Evolutionary conservation across 2,329 filamentous ascomycete species (phyloP), one percentile per base, ranked within the genome.

Genomic region (Hirsutella minnesotensis): DNA sequence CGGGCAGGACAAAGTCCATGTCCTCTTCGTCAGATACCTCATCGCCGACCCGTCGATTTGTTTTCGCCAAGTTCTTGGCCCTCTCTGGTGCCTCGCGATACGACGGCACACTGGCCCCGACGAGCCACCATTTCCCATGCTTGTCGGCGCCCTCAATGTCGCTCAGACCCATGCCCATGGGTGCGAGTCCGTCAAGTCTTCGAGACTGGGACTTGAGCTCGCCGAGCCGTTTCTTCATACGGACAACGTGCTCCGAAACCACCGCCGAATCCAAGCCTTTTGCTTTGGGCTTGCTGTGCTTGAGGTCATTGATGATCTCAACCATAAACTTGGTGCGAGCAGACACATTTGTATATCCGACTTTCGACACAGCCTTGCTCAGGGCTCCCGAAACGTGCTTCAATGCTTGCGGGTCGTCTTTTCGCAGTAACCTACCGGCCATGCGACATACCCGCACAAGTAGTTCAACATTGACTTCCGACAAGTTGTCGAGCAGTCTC

Each of bases 261-360:
- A 94, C 69, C 3, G 75, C 77, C 1, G 85, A 85, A 34, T 83
- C 84, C 37, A 75, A 73, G 4, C 75, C 75, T 15, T 79, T 80
- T 13, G 81, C 79, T 61, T 90, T 95, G 56, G 89, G 73, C 46
- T 86, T 86, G 63, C 92, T 95, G 67, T 94, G 95, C 60, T 95
- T 95, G 24, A 98, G 71, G 54, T 95, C 86, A 46, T 85, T 87
- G 60, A 98, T 95, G 1, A 84, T 92, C 56, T 96, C 90, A 41
- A 98, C 85, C 89, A 96, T 96, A 64, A 95, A 95, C 51, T 85
- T 94, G 1, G 90, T 95, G 44, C 92, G 81, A 9, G 89, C 85
- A 1, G 88, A 90, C 22, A 95, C 68, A 18, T 79, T 83, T 12
- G 69, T 68, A 53, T 85, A 78, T 4, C 83, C 85, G 30, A 73